Percentiles rank a stretch among this genome's conserved stretches.
Evolutionary conservation across 148 eudicot species (phyloP).

Genomic region (Rheum nobile): DNA sequence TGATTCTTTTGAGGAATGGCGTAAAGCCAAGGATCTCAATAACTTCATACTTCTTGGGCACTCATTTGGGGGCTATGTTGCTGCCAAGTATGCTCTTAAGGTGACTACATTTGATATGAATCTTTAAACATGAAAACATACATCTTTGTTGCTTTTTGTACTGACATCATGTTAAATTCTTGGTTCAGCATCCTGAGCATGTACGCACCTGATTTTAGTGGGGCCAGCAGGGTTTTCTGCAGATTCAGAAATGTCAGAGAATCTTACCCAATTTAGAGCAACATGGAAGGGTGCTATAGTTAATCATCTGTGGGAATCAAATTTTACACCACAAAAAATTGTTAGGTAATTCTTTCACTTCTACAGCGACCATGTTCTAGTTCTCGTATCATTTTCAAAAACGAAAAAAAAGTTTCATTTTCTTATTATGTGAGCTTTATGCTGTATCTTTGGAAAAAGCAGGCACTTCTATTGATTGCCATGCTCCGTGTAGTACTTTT

Average conservation of each 20-base stretch:
- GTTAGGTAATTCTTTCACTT: constrained; percentile 41
- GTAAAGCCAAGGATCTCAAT: constrained; percentile 67
- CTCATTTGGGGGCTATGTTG: constrained; percentile 96
- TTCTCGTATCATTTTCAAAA: not conserved
- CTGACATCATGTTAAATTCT: constrained; percentile 7
- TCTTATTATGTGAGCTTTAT: not conserved
- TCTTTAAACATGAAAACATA: not conserved
- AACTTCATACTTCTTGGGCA: constrained; percentile 88
- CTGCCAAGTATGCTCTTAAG: constrained; percentile 89
- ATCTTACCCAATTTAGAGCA: constrained; percentile 46
- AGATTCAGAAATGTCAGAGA: constrained; percentile 63
- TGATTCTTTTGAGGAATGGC: constrained; percentile 96
- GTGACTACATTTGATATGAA: constrained; percentile 21
- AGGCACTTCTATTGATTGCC: not conserved
- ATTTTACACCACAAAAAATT: constrained; percentile 82
- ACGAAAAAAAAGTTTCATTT: too few species aligned
- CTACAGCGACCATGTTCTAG: not conserved
- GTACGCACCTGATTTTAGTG: constrained; percentile 79
- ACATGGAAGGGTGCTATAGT: constrained; percentile 91
- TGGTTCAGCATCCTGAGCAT: constrained; percentile 79
- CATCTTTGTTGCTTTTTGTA: not conserved
- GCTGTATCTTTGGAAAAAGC: not conserved
- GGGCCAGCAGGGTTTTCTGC: constrained; percentile 82
- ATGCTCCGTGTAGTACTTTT: not conserved
- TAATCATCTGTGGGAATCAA: constrained; percentile 94